Evolutionary conservation across 306 rosid species (phyloP), one percentile per base, ranked within the genome.

Genomic region (Hylodesmum podocarpum): DNA sequence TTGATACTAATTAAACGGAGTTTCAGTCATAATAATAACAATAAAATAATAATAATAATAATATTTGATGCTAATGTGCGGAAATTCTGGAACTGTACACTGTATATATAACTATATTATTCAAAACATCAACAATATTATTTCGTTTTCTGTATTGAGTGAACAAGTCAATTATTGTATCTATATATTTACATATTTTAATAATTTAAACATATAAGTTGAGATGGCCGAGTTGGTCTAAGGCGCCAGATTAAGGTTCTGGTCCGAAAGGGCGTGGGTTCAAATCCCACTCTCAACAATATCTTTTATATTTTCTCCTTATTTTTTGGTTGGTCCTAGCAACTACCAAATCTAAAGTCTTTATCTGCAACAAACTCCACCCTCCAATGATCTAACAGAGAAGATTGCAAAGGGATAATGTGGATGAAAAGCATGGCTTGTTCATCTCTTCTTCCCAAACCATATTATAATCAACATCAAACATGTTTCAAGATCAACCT

Each of bases 191-290:
- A n/a, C n/a, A n/a, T n/a, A n/a, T n/a, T n/a, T n/a, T n/a, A n/a
- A n/a, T n/a, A n/a, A n/a, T n/a, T n/a, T n/a, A n/a, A n/a, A n/a
- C n/a, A n/a, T 0, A 11, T 39, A 28, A 0, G 87, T 80, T 84
- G 85, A 81, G 74, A 67, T 84, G 88, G 88, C 88, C 85, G 88
- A 81, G 88, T 85, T 85, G 88, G 88, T 85, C 88, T 85, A 85
- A 85, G 88, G 88, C 85, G 85, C 81, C 88, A 81, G 85, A 85
- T 85, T 85, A 85, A 85, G 88, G 85, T 85, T 85, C 85, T 85
- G 88, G 88, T 85, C 88, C 85, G 85, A 85, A 84, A 85, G 88
- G 88, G 88, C 88, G 88, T 85, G 88, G 85, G 85, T 85, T 85
- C 88, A 74, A 85, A 85, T 81, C 88, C 88, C 88, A 85, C 88